Evolutionary conservation across 192 early-diverging fungal genomes (phyloP), one percentile per base, ranked within the genome.

Genomic region (Funneliformis mosseae): DNA sequence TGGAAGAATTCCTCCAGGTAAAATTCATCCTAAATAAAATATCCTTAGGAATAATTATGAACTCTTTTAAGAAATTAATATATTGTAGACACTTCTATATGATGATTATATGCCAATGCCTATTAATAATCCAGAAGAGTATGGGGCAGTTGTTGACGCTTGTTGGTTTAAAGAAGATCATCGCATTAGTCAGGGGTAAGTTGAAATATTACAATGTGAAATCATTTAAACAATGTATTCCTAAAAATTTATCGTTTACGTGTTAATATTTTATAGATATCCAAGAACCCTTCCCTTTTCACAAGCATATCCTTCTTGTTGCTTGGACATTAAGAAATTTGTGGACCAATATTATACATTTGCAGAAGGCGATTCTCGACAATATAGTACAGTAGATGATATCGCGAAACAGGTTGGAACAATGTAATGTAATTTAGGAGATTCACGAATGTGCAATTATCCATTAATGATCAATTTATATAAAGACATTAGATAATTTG

Each of bases 311-410:
- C 90, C 92, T 16, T 89, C 88, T 25, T 91, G 87, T 82, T 95
- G 94, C 86, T 81, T 87, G 39, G 88, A 90, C 66, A 92, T 96
- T 43, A 87, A 90, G 59, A 82, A 88, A 16, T 95, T 95, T 83
- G 90, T 97, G 18, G 75, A 83, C 55, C 91, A 93, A 74, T 97
- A 95, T 78, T 96, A 97, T 82, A 89, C 88, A 27, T 97, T 97
- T 82, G 91, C 93, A 10, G 93, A 95, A 81, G 95, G 94, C 0
- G 96, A 95, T 79, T 87, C 91, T 27, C 93, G 95, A 83, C 91
- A 92, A 64, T 90, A 93, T 76, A 92, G 91, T 83, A 94, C 95
- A 74, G 95, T 97, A 92, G 95, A 96, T 80, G 95, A 97, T 74
- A 86, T 95, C 61, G 83, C 94, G 68, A 94, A 92, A 81, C 92